Evolutionary conservation across 345 rosid species (phyloP).

Genomic region (Salix exigua): DNA sequence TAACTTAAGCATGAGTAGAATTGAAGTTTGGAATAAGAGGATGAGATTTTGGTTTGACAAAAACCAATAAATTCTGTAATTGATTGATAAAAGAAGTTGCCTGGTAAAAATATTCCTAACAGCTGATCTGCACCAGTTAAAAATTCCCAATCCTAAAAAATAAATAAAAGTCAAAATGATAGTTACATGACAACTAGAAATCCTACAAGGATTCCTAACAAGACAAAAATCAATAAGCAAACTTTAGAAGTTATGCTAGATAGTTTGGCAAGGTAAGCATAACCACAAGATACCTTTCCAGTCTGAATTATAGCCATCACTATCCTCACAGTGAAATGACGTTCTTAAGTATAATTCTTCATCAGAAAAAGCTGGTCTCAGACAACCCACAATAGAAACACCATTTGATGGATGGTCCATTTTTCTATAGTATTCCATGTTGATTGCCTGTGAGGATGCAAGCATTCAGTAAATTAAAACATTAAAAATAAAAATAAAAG

Average conservation of each 20-base stretch:
- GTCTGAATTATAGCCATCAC: constrained; percentile 50
- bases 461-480: constrained; percentile 4
- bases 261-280: neutral
- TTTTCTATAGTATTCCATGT: constrained; percentile 48
- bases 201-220: neutral
- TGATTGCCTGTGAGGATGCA: constrained; percentile 47
- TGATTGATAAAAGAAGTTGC: neutral
- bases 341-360: constrained; percentile 73
- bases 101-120: neutral
- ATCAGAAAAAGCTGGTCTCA: constrained; percentile 72
- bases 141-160: neutral
- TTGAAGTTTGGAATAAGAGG: neutral
- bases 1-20: neutral
- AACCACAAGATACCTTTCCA: constrained; percentile 52
- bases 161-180: neutral
- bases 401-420: constrained; percentile 88
- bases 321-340: constrained; percentile 52
- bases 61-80: neutral
- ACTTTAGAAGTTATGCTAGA: neutral
- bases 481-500: neutral
- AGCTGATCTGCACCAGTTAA: neutral
- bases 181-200: neutral
- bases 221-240: neutral
- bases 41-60: neutral
- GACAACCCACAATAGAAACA: constrained; percentile 78